phyloP scores from a whole-genome alignment of 179 eudicot species.

The Silene noctiflora region DNA sequence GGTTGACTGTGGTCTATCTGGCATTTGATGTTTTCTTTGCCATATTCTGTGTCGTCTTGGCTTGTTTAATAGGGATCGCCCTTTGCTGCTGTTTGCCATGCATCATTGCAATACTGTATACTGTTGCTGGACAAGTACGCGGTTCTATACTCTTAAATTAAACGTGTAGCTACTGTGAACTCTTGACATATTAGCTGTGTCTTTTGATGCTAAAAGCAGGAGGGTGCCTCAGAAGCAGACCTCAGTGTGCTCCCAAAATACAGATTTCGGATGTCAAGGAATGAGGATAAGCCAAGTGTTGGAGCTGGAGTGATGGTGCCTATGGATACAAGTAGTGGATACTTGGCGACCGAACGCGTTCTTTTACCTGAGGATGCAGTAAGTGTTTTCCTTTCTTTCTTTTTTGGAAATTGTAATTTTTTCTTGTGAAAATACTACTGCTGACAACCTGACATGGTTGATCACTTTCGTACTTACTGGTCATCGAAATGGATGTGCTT shows the following conservation, averaged over 20 bases:
- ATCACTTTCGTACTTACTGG: neutral
- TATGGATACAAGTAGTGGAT: conserved; percentile 52
- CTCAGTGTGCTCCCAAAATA: conserved; percentile 73
- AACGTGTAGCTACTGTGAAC: conserved; percentile 2
- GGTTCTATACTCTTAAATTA: neutral
- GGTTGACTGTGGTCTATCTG: conserved; percentile 88
- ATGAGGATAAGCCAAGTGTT: conserved; percentile 46
- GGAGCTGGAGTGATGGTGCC: conserved; percentile 90
- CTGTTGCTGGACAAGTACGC: conserved; percentile 90
- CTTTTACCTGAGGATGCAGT: conserved; percentile 90
- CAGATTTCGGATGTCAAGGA: conserved; percentile 46
- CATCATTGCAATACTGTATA: conserved; percentile 90
- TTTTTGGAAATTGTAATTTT: neutral
- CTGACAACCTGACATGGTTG: conserved; percentile 3
- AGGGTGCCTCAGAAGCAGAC: conserved; percentile 97
- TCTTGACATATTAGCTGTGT: conserved; percentile 4
- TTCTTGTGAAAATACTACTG: neutral
- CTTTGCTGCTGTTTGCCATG: conserved; percentile 98
- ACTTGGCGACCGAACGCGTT: conserved; percentile 63
- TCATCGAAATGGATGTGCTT: neutral
- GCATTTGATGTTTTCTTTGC: conserved; percentile 98
- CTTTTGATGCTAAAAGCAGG: conserved; percentile 46
- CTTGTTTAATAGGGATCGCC: conserved; percentile 90
- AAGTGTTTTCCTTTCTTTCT: conserved; percentile 29
- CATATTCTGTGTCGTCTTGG: conserved; percentile 83